Evolutionary conservation across 2,329 filamentous ascomycete species (phyloP).

Genomic region (Phoma sp.): DNA sequence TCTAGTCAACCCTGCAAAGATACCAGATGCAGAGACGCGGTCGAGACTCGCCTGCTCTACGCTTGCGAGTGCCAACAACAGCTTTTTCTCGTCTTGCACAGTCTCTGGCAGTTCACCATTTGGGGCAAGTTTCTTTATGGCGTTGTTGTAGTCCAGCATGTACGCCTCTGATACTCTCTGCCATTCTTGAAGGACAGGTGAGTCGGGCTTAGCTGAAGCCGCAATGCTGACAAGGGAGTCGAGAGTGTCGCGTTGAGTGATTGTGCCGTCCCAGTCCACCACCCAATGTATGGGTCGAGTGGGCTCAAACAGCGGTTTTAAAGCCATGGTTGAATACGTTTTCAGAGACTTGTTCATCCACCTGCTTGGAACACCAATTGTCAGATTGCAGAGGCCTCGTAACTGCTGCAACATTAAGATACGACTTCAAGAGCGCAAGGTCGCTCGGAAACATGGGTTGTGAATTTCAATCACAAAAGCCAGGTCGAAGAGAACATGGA

Average conservation of each 20-base stretch:
- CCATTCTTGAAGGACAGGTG: slow-evolving; percentile 42
- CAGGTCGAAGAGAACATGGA: not conserved
- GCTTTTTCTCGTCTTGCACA: slow-evolving; percentile 44
- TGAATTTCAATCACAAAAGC: not conserved
- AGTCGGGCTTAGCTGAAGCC: slow-evolving; percentile 30
- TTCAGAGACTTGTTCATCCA: not conserved
- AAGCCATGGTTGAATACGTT: slow-evolving; percentile 20
- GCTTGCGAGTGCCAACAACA: slow-evolving; percentile 44
- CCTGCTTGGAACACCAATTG: no score
- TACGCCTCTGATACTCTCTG: slow-evolving; percentile 49
- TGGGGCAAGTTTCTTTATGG: slow-evolving; percentile 38
- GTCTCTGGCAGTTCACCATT: slow-evolving; percentile 34
- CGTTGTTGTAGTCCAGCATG: slow-evolving; percentile 46
- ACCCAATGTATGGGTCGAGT: slow-evolving; percentile 43
- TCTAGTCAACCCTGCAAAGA: slow-evolving; percentile 49
- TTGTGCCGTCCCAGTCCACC: slow-evolving; percentile 57
- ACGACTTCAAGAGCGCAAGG: not conserved
- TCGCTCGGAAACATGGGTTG: not conserved
- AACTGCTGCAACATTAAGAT: not conserved
- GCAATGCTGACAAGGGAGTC: slow-evolving; percentile 50
- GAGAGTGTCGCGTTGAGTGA: slow-evolving; percentile 54
- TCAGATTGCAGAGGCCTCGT: not conserved
- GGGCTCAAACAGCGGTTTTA: slow-evolving; percentile 1
- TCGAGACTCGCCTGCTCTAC: slow-evolving; percentile 51
- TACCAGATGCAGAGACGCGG: slow-evolving; percentile 47